Percentiles rank a stretch among this genome's conserved stretches.
Evolutionary conservation across 2,329 filamentous ascomycete genomes (phyloP).

Genomic region (Aspergillus fischeri): DNA sequence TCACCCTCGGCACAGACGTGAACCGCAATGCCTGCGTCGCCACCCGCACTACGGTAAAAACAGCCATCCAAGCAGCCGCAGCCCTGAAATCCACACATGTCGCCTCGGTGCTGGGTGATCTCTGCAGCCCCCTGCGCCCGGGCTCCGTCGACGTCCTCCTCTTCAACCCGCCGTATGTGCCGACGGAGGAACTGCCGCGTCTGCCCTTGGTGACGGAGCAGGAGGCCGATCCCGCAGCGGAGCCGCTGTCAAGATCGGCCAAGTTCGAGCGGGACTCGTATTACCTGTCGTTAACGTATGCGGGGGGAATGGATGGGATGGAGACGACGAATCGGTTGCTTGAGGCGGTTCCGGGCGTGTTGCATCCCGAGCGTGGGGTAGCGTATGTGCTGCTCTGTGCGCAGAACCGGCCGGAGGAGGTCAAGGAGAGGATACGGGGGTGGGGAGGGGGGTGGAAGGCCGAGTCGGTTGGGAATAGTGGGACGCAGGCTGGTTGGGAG

Average conservation of each 20-base stretch:
- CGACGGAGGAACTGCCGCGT: conserved; percentile 68
- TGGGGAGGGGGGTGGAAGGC: conserved; percentile 66
- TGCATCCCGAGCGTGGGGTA: conserved; percentile 64
- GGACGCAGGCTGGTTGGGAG: conserved; percentile 89
- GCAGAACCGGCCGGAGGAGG: conserved; percentile 77
- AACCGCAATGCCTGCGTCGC: conserved; percentile 79
- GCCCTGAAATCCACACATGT: conserved; percentile 52
- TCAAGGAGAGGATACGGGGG: conserved; percentile 58
- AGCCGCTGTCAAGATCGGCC: conserved; percentile 24
- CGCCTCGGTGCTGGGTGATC: conserved; percentile 65
- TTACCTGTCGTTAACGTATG: conserved; percentile 80
- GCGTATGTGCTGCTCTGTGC: conserved; percentile 88
- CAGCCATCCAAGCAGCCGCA: conserved; percentile 38
- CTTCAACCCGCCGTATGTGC: conserved; percentile 97
- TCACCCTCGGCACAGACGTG: conserved; percentile 77
- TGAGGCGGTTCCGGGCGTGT: conserved; percentile 59
- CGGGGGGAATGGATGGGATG: conserved; percentile 88
- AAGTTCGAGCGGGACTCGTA: conserved; percentile 77
- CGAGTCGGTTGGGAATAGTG: conserved; percentile 75
- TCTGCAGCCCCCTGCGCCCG: conserved; percentile 58
- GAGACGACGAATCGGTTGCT: conserved; percentile 82
- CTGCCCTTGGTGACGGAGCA: conserved; percentile 33
- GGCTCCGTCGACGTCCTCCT: conserved; percentile 74
- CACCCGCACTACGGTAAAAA: conserved; percentile 63
- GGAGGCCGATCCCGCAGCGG: conserved; percentile 23